Conservation (phyloP, 352 stramenopile genomes). For the Aphanomyces euteiches region DNA sequence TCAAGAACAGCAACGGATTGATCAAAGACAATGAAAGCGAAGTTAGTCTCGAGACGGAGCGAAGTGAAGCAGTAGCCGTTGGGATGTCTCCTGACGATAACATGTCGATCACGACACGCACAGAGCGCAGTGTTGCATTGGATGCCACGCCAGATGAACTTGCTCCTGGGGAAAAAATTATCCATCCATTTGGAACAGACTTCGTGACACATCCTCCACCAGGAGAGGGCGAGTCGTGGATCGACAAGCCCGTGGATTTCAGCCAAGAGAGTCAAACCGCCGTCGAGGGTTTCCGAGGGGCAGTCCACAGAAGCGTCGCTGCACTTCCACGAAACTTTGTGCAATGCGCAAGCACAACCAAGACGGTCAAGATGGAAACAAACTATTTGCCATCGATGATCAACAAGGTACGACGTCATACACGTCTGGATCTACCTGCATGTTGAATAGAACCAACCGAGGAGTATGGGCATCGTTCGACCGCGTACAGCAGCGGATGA, state of each 20-base stretch:
- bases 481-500: constrained; percentile 81
- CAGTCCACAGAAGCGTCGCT: constrained; percentile 60
- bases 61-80: background rate
- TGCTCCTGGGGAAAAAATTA: background rate
- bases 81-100: constrained; percentile 1
- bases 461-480: constrained; percentile 82
- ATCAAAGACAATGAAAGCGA: background rate
- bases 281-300: constrained; percentile 52
- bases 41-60: background rate
- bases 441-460: constrained; percentile 67
- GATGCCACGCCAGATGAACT: constrained; percentile 21
- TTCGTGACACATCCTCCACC: constrained; percentile 54
- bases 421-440: background rate
- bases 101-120: background rate
- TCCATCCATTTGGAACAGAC: constrained; percentile 31
- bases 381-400: constrained; percentile 73
- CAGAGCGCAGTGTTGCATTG: background rate
- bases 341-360: constrained; percentile 55
- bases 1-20: constrained; percentile 37
- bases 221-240: constrained; percentile 56
- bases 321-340: constrained; percentile 68
- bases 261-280: constrained; percentile 59
- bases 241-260: constrained; percentile 49
- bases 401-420: constrained; percentile 47
- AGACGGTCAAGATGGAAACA: constrained; percentile 71